A percentile compares a stretch with the other conserved stretches of the same genome.
These are phyloP conservation scores for Schrenkiella parvula DNA, from an alignment of 345 rosid species.

Conservation along the genomic window DNA sequence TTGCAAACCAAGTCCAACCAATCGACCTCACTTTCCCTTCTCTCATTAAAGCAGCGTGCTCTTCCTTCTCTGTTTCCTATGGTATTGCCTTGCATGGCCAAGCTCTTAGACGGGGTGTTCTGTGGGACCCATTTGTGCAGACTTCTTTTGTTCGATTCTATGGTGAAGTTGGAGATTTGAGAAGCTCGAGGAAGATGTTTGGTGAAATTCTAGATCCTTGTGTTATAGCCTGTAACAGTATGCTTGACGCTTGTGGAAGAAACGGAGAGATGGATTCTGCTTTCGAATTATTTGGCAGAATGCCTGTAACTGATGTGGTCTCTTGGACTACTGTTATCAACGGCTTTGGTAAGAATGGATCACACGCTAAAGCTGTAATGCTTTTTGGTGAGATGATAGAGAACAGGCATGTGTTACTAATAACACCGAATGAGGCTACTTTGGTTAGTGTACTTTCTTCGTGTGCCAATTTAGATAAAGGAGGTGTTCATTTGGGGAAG, in stretches of 20 bases:
- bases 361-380: slow-evolving; percentile 39
- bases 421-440: slow-evolving; percentile 67
- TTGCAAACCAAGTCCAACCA: slow-evolving; percentile 41
- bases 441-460: slow-evolving; percentile 54
- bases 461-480: slow-evolving; percentile 50
- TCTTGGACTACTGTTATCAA: slow-evolving; percentile 72
- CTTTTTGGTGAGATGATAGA: slow-evolving; percentile 48
- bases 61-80: slow-evolving; percentile 30
- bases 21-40: slow-evolving; percentile 65
- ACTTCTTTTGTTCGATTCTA: slow-evolving; percentile 52
- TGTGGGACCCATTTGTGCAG: slow-evolving; percentile 47
- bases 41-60: slow-evolving; percentile 48
- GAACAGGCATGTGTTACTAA: slow-evolving; percentile 5
- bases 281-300: slow-evolving; percentile 39
- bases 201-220: slow-evolving; percentile 49
- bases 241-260: slow-evolving; percentile 61
- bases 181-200: slow-evolving; percentile 47
- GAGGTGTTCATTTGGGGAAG: slow-evolving; percentile 47
- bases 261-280: slow-evolving; percentile 57
- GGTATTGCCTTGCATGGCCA: slow-evolving; percentile 56
- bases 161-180: slow-evolving; percentile 29
- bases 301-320: slow-evolving; percentile 54
- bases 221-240: slow-evolving; percentile 46
- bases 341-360: slow-evolving; percentile 48
- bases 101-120: slow-evolving; percentile 45